These are phyloP conservation scores for Biscutella laevigata DNA, from an alignment of 441 rosid genomes.

Conservation along the genomic window DNA sequence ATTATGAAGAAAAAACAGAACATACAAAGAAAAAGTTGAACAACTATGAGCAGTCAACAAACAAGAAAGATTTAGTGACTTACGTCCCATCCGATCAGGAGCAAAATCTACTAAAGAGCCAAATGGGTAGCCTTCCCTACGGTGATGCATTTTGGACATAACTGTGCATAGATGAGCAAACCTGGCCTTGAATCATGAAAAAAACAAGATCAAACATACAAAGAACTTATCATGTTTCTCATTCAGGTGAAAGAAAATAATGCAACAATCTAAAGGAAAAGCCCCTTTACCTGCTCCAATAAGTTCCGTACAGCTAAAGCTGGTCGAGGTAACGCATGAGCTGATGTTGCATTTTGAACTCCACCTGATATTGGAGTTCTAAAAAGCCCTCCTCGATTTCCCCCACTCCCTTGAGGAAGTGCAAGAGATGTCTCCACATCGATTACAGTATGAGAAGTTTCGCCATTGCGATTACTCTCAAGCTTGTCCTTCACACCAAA, in stretches of 20 bases:
- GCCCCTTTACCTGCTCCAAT: slow-evolving; percentile 75
- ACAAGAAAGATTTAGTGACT: slow-evolving; percentile 33
- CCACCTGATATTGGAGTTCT: slow-evolving; percentile 99
- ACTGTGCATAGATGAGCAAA: slow-evolving; percentile 94
- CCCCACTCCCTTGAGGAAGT: slow-evolving; percentile 51
- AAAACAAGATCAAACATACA: slow-evolving; percentile 9
- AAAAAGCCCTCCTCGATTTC: slow-evolving; percentile 81
- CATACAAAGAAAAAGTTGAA: background rate
- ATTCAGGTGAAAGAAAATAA: background rate
- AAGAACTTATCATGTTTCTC: background rate
- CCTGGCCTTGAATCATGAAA: slow-evolving; percentile 56
- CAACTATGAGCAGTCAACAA: slow-evolving; percentile 6
- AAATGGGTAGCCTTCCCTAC: slow-evolving; percentile 97
- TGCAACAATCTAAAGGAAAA: slow-evolving; percentile 1
- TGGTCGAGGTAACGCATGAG: slow-evolving; percentile 86
- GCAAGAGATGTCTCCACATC: slow-evolving; percentile 43
- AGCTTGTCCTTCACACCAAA: slow-evolving; percentile 51
- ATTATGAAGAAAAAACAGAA: background rate
- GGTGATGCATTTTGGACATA: slow-evolving; percentile 96
- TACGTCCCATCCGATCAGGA: slow-evolving; percentile 87
- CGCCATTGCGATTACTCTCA: slow-evolving; percentile 24
- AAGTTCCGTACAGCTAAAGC: slow-evolving; percentile 93
- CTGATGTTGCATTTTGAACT: slow-evolving; percentile 97
- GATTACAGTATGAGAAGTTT: slow-evolving; percentile 31
- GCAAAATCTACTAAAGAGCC: slow-evolving; percentile 95